Evolutionary conservation across 306 rosid species (phyloP).

Genomic region (Prunus campanulata): DNA sequence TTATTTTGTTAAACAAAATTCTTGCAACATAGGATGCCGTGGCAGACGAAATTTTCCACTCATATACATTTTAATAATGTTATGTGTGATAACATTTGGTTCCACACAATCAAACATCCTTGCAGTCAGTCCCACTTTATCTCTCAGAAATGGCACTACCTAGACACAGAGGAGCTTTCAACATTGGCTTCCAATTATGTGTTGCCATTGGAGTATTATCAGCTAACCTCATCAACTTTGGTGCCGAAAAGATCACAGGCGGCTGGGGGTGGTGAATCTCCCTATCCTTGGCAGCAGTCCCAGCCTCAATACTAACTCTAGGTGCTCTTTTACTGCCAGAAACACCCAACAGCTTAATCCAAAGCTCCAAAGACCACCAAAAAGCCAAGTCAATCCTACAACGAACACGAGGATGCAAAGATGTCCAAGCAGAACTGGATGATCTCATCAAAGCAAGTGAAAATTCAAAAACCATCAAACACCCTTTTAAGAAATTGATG

Average conservation of each 20-base stretch:
- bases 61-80: too few relatives aligned
- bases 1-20: too few relatives aligned
- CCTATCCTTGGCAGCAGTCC: slow-evolving; percentile 65
- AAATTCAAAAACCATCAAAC: slow-evolving; percentile 34
- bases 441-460: slow-evolving; percentile 49
- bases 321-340: slow-evolving; percentile 82
- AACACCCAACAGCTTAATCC: slow-evolving; percentile 79
- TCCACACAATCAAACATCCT: too few relatives aligned
- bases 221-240: slow-evolving; percentile 68
- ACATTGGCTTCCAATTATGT: slow-evolving; percentile 79
- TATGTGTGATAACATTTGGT: too few relatives aligned
- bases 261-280: slow-evolving; percentile 76
- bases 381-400: slow-evolving; percentile 52
- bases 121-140: too few relatives aligned
- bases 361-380: slow-evolving; percentile 31
- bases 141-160: slow-evolving; percentile 56
- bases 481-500: slow-evolving; percentile 46
- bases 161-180: slow-evolving; percentile 63
- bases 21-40: too few relatives aligned
- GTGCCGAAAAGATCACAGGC: slow-evolving; percentile 56
- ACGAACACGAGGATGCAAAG: slow-evolving; percentile 46
- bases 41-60: too few relatives aligned
- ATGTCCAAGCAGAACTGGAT: slow-evolving; percentile 52
- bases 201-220: slow-evolving; percentile 52
- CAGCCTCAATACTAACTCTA: slow-evolving; percentile 57